Conservation (phyloP, 495 filamentous ascomycete genomes). For the Aspergillus steynii region DNA sequence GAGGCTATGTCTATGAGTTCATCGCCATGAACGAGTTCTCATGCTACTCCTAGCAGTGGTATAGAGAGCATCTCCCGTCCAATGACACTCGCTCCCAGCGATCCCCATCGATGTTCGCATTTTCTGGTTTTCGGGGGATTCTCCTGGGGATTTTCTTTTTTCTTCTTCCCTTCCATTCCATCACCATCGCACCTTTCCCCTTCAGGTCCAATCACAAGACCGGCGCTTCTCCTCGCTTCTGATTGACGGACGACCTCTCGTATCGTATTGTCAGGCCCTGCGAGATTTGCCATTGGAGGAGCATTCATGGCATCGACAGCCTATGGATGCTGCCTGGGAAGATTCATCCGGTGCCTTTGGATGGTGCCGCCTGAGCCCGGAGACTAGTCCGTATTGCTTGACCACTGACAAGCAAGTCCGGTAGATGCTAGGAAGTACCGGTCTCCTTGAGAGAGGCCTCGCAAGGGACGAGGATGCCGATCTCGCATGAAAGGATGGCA, state of each 20-base stretch:
- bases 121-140: not conserved
- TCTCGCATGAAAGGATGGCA: not conserved
- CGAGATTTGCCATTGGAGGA: not conserved
- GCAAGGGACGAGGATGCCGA: not conserved
- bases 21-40: not conserved
- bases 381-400: not conserved
- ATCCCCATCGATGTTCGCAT: not conserved
- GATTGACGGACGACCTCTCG: constrained; percentile 11
- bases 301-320: not conserved
- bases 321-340: not conserved
- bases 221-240: constrained; percentile 18
- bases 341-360: not conserved
- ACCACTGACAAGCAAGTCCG: not conserved
- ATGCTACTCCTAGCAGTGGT: not conserved
- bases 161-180: constrained; percentile 5
- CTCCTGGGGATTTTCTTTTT: constrained; percentile 5
- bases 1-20: not conserved
- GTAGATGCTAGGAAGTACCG: no score
- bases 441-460: not conserved
- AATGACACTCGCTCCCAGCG: not conserved
- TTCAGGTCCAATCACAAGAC: constrained; percentile 24
- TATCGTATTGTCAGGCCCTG: constrained; percentile 15
- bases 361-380: not conserved
- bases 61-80: not conserved
- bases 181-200: constrained; percentile 18